Base-by-base conservation (phyloP, 2,329 filamentous ascomycete species). In the Lanzia echinophila region DNA sequence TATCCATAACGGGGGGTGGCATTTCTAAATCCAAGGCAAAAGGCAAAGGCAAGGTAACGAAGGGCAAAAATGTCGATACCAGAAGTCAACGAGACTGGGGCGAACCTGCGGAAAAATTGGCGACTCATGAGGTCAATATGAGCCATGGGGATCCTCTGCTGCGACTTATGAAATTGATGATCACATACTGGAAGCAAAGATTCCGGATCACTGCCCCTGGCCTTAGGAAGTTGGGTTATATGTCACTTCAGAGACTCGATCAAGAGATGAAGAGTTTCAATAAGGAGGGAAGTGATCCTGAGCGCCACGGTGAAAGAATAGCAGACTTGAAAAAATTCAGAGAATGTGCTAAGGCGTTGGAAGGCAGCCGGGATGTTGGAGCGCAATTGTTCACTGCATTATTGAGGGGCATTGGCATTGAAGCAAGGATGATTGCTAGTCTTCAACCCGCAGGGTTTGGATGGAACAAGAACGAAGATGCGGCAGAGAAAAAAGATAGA, bases 301-400 rank as follows among this genome's bases (percentile, higher is more conserved):
- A 81, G 44, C 73, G 72, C 6, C 90, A 92, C 66, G 92, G 92
- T 1, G 94, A 97, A 71, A 78, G 81, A 12, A 80, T 96, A 2
- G 70, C 73, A n/a, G 74, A 75, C 50, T 63, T 91, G 0, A 74
- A 83, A 1, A 82, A 83, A 4, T 91, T 96, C 57, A 81, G 85
- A 34, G 72, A 78, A 20, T 74, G 78, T 47, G 92, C 92, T 1
- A 80, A 81, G 58, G 73, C 74, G 32, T 89, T 88, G 63, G 75
- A 83, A 56, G 94, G 94, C 1, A 96, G 90, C 56, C 80, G 91
- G 58, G 94, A 97, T 68, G 78, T 94, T 3, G 91, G 90, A 0
- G 86, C 88, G 0, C 91, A 97, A 65, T 76, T 99, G 0, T 97
- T 97, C 60, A 95, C 90, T 0, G 88, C 90, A 3, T 72, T 99